phyloP scores from a whole-genome alignment of 2,329 filamentous ascomycete species.

The Talaromyces sp. region DNA sequence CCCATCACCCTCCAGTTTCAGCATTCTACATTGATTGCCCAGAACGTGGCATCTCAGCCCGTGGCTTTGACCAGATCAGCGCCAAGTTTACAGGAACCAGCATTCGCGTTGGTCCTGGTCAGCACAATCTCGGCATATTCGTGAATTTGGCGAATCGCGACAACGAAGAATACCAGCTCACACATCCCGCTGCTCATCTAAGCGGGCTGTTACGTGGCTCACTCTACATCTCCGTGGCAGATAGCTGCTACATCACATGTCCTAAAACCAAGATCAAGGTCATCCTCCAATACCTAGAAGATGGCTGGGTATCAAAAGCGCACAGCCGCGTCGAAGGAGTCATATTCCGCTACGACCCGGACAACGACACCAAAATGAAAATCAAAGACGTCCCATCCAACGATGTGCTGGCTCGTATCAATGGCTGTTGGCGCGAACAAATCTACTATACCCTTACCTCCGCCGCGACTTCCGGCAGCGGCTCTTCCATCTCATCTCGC shows the following conservation, averaged over 20 bases:
- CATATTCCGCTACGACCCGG: constrained; percentile 84
- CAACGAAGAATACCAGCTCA: constrained; percentile 91
- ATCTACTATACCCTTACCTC: constrained; percentile 58
- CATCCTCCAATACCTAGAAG: constrained; percentile 89
- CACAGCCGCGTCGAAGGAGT: constrained; percentile 91
- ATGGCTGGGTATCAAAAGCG: constrained; percentile 87
- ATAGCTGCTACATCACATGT: constrained; percentile 84
- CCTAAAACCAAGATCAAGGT: constrained; percentile 87
- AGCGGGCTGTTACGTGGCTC: constrained; percentile 83
- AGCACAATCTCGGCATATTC: constrained; percentile 95
- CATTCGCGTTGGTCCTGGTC: constrained; percentile 84
- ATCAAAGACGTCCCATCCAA: constrained; percentile 85
- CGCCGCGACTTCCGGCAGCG: constrained; percentile 21
- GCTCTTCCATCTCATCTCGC: constrained; percentile 7
- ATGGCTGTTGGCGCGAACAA: constrained; percentile 80
- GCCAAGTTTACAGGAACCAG: constrained; percentile 98
- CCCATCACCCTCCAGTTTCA: constrained; percentile 94
- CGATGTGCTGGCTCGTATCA: constrained; percentile 77
- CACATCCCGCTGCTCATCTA: constrained; percentile 88
- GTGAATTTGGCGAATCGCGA: constrained; percentile 76
- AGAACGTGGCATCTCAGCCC: constrained; percentile 80
- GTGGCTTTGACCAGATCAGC: constrained; percentile 92
- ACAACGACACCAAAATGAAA: constrained; percentile 74
- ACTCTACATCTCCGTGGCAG: constrained; percentile 86
- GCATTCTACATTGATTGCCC: constrained; percentile 93